Conservation (phyloP, 2,329 filamentous ascomycete species). For the Gaeumannomyces sp. region DNA sequence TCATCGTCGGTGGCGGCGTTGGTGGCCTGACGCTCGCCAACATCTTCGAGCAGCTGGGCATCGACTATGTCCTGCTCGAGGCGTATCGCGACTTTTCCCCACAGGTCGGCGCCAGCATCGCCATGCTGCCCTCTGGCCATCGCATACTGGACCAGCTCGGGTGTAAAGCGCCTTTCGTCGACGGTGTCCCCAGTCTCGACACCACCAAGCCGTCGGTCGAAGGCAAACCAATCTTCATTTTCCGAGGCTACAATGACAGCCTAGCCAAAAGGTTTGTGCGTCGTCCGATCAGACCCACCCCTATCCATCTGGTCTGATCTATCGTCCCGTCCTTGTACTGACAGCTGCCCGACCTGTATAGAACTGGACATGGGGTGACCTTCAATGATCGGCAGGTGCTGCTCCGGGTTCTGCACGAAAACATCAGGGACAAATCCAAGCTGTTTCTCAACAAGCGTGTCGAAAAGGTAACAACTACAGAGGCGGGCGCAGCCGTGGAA, state of each 20-base stretch:
- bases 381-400: conserved; percentile 4
- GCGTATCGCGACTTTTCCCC: conserved; percentile 33
- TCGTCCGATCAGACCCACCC: neutral
- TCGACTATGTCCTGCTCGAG: conserved; percentile 46
- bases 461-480: conserved; percentile 18
- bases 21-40: conserved; percentile 40
- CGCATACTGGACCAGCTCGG: conserved; percentile 47
- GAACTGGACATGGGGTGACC: neutral
- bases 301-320: too few relatives aligned
- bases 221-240: conserved; percentile 16
- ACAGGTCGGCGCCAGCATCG: conserved; percentile 41
- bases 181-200: conserved; percentile 12
- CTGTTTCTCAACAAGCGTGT: conserved; percentile 25
- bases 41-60: conserved; percentile 35
- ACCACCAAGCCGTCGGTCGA: neutral
- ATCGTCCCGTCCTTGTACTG: neutral
- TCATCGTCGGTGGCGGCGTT: conserved; percentile 45
- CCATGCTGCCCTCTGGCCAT: conserved; percentile 33
- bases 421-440: conserved; percentile 27
- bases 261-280: conserved; percentile 8
- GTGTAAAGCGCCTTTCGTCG: conserved; percentile 19
- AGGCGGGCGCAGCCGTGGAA: conserved; percentile 23
- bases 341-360: neutral
- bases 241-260: conserved; percentile 16
- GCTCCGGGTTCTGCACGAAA: conserved; percentile 27